Evolutionary conservation across 345 rosid genomes (phyloP).

Genomic region (Excoecaria cochinchinensis): DNA sequence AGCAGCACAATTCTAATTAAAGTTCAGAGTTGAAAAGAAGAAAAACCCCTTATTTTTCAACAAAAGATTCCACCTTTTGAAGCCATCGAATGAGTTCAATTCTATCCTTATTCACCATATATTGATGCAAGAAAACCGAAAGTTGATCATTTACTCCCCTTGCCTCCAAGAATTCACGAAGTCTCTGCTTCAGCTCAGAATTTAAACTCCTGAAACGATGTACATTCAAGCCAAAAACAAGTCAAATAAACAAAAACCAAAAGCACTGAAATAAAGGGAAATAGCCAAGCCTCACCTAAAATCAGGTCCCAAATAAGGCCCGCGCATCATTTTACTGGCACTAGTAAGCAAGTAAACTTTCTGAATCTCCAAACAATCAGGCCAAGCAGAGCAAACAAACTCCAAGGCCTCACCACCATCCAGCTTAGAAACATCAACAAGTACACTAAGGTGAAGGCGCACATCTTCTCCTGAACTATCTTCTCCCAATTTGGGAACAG

Average conservation of each 20-base stretch:
- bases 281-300: constrained; percentile 39
- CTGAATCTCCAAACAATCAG: constrained; percentile 57
- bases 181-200: constrained; percentile 39
- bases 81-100: constrained; percentile 69
- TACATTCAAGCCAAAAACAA: constrained; percentile 7
- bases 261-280: background rate
- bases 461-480: constrained; percentile 48
- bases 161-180: constrained; percentile 46
- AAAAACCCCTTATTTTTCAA: constrained; percentile 32
- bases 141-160: constrained; percentile 65
- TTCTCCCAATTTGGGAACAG: constrained; percentile 43
- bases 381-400: constrained; percentile 71
- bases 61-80: constrained; percentile 45
- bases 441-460: constrained; percentile 56
- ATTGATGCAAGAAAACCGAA: constrained; percentile 63
- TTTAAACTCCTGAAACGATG: constrained; percentile 51
- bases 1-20: background rate
- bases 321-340: constrained; percentile 24
- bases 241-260: background rate
- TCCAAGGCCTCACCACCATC: constrained; percentile 41
- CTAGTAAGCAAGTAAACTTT: constrained; percentile 45
- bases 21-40: background rate
- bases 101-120: constrained; percentile 71
- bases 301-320: constrained; percentile 63
- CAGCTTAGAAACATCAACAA: constrained; percentile 48